Conservation (phyloP, 1,139 yeast genomes). For the Petasospora rhodanensis region DNA sequence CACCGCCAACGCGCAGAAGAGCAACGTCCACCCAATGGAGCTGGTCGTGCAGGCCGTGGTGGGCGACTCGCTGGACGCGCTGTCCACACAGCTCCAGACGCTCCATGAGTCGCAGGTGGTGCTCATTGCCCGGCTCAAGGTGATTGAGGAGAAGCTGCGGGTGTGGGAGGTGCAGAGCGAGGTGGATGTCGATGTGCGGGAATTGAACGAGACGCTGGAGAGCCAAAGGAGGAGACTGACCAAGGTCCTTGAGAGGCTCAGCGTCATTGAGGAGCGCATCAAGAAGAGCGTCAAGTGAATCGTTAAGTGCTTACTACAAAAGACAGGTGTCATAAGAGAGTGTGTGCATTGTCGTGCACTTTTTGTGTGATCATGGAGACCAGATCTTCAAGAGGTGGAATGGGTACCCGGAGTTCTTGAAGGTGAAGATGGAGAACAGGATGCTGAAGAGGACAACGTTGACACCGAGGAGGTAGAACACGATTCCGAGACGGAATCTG, state of each 20-base stretch:
- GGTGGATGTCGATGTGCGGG: conserved; percentile 21
- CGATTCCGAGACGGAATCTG: conserved; percentile 41
- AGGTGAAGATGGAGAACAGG: conserved; percentile 49
- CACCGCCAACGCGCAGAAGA: conserved; percentile 1
- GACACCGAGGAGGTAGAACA: conserved; percentile 35
- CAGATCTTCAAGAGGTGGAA: conserved; percentile 33
- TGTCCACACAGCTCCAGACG: conserved; percentile 48
- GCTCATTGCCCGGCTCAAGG: conserved; percentile 43
- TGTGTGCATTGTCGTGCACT: neutral
- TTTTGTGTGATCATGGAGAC: conserved; percentile 8
- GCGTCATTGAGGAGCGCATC: conserved; percentile 32
- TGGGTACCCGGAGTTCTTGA: conserved; percentile 64
- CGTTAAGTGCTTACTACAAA: too few relatives aligned
- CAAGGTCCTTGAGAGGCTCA: conserved; percentile 31
- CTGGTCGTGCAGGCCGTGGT: conserved; percentile 51
- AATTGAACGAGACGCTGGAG: conserved; percentile 33
- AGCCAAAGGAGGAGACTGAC: conserved; percentile 35
- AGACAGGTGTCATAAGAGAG: too few relatives aligned
- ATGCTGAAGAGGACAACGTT: conserved; percentile 51
- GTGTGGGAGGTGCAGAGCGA: conserved; percentile 15
- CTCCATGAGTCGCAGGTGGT: conserved; percentile 55
- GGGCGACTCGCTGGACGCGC: conserved; percentile 47
- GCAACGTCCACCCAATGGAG: conserved; percentile 50
- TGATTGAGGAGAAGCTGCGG: conserved; percentile 21
- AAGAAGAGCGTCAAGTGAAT: conserved; percentile 1